These are phyloP conservation scores for Cyclostephanos tholiformis DNA, from an alignment of 108 stramenopile species.

Conservation along the genomic window DNA sequence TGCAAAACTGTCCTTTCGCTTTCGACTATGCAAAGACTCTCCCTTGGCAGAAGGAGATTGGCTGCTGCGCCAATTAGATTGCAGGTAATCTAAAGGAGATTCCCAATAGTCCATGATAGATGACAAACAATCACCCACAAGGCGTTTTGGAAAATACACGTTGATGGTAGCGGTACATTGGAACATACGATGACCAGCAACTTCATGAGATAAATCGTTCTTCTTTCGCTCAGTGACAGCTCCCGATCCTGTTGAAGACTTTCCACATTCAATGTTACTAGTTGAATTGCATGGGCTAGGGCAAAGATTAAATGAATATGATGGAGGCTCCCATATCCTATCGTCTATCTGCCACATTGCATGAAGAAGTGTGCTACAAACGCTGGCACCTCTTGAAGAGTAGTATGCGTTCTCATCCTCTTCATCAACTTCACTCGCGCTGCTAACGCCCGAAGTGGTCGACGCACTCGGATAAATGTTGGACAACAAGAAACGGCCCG, in stretches of 20 bases:
- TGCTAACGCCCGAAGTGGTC: slow-evolving; percentile 53
- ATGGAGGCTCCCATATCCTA: slow-evolving; percentile 71
- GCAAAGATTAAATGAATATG: slow-evolving; percentile 56
- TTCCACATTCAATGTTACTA: background rate
- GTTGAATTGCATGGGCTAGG: slow-evolving; percentile 13
- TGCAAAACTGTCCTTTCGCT: slow-evolving; percentile 42
- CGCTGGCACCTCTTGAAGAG: slow-evolving; percentile 73
- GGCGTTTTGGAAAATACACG: slow-evolving; percentile 36
- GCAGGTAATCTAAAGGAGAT: slow-evolving; percentile 48
- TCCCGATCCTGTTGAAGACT: background rate
- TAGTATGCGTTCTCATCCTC: too few species aligned
- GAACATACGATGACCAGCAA: slow-evolving; percentile 51
- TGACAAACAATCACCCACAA: slow-evolving; percentile 29
- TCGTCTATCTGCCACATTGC: slow-evolving; percentile 86
- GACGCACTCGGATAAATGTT: slow-evolving; percentile 73
- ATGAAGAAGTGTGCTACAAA: slow-evolving; percentile 77
- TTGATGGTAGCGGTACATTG: slow-evolving; percentile 55
- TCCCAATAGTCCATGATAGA: slow-evolving; percentile 46
- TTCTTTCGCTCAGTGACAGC: slow-evolving; percentile 22
- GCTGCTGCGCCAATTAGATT: slow-evolving; percentile 11
- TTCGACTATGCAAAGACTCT: slow-evolving; percentile 28
- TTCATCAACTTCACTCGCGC: too few species aligned
- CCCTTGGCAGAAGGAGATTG: slow-evolving; percentile 15
- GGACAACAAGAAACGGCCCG: slow-evolving; percentile 9
- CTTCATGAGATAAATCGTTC: slow-evolving; percentile 11